Conservation (phyloP, 176 grass and related monocot species). For the Oryza nivara region DNA sequence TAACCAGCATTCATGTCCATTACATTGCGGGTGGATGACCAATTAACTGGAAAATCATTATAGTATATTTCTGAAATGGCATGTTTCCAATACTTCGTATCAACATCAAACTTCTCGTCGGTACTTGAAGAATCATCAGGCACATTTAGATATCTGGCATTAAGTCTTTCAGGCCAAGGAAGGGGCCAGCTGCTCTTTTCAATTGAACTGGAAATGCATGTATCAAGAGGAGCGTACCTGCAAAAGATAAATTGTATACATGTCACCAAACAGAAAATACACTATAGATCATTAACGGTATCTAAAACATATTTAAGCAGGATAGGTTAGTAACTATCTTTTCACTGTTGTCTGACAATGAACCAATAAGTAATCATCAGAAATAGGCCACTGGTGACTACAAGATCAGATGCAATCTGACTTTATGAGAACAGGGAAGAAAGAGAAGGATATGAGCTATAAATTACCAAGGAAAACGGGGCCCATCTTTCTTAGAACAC, state of each 20-base stretch:
- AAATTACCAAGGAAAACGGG: constrained; percentile 76
- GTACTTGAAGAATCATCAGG: constrained; percentile 47
- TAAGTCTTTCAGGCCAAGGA: constrained; percentile 85
- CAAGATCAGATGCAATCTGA: constrained; percentile 19
- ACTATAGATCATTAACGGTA: neutral
- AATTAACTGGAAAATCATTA: constrained; percentile 70
- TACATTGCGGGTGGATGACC: constrained; percentile 79
- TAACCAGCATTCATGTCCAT: constrained; percentile 97
- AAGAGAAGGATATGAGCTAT: constrained; percentile 1
- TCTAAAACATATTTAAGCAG: neutral
- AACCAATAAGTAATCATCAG: constrained; percentile 4
- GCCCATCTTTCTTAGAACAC: constrained; percentile 55
- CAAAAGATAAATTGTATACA: constrained; percentile 31
- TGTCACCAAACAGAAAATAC: constrained; percentile 26
- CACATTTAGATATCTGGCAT: constrained; percentile 40
- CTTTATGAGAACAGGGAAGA: neutral
- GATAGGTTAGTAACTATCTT: neutral
- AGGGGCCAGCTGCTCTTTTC: constrained; percentile 59
- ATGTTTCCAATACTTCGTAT: constrained; percentile 76
- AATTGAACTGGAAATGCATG: constrained; percentile 64
- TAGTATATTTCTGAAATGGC: constrained; percentile 61
- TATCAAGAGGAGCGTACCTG: constrained; percentile 84
- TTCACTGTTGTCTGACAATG: neutral
- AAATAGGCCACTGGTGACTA: constrained; percentile 17
- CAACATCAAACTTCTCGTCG: constrained; percentile 54